These are phyloP conservation scores for Claviceps humidiphila DNA, from an alignment of 2,329 filamentous ascomycete species.

Conservation along the genomic window DNA sequence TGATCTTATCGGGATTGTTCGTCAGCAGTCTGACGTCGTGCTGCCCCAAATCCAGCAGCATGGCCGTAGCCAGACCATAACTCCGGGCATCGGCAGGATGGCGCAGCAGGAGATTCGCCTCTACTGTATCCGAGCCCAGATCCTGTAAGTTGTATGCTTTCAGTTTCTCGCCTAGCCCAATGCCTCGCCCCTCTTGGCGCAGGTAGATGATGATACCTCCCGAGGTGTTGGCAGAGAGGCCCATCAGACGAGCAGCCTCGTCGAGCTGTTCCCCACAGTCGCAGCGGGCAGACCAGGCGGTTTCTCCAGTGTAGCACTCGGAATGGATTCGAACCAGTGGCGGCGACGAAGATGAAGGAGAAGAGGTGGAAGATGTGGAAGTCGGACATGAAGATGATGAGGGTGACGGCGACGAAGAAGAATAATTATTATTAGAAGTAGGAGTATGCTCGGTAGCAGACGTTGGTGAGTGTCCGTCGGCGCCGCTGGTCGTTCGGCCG, in stretches of 20 bases:
- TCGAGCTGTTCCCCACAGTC: conserved; percentile 97
- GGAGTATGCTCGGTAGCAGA: not conserved
- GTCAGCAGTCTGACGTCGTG: conserved; percentile 70
- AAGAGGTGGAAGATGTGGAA: not conserved
- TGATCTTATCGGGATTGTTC: conserved; percentile 95
- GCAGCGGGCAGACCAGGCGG: conserved; percentile 93
- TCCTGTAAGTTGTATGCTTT: conserved; percentile 98
- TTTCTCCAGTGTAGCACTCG: conserved; percentile 97
- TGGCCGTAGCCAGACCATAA: conserved; percentile 92
- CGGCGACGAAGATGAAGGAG: conserved; percentile 7
- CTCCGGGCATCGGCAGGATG: conserved; percentile 91
- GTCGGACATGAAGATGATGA: not conserved
- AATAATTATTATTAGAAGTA: not conserved
- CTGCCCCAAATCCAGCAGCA: conserved; percentile 76
- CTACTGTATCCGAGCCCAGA: conserved; percentile 90
- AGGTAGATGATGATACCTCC: conserved; percentile 93
- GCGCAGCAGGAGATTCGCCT: conserved; percentile 80
- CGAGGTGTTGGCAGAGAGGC: conserved; percentile 44
- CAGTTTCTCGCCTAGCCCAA: conserved; percentile 86
- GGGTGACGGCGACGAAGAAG: not conserved
- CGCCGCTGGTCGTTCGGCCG: conserved; percentile 63
- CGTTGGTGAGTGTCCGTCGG: conserved; percentile 11
- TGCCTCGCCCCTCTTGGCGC: conserved; percentile 89
- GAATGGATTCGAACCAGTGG: conserved; percentile 91
- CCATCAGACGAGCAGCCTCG: conserved; percentile 90